Conservation (phyloP, 805 yeast genomes). For the Kodamaea kaohsiungensis region DNA sequence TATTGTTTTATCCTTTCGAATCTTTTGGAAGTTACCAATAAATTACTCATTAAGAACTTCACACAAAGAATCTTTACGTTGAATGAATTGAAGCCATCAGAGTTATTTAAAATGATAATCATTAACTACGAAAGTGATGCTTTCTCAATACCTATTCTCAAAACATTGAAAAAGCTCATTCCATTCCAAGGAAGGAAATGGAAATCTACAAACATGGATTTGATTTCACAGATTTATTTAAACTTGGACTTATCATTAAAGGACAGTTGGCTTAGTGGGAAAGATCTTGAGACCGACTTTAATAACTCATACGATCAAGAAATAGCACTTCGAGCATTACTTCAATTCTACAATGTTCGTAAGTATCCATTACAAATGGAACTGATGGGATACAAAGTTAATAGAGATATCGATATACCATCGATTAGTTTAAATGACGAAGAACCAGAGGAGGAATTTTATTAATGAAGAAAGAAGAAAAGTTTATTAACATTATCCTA, state of each 20-base stretch:
- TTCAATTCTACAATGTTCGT: conserved; percentile 72
- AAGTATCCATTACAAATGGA: conserved; percentile 55
- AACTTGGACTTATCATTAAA: conserved; percentile 68
- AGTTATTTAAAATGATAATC: conserved; percentile 55
- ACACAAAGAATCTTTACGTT: conserved; percentile 71
- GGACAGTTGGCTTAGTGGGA: conserved; percentile 88
- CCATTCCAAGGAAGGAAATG: conserved; percentile 94
- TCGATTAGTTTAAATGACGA: conserved; percentile 18
- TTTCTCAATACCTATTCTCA: conserved; percentile 68
- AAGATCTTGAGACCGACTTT: conserved; percentile 72
- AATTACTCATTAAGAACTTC: conserved; percentile 58
- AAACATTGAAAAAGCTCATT: conserved; percentile 72
- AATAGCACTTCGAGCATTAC: conserved; percentile 72
- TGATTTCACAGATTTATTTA: conserved; percentile 82
- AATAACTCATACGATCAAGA: conserved; percentile 84
- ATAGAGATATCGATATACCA: conserved; percentile 21
- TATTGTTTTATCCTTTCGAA: conserved; percentile 52
- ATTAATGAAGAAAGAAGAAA: not conserved
- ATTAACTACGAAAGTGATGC: conserved; percentile 58
- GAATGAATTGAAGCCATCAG: conserved; percentile 64
- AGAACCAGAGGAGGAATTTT: conserved; percentile 16
- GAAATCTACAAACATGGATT: conserved; percentile 91
- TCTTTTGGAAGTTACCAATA: conserved; percentile 55
- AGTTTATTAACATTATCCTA: too few species aligned
- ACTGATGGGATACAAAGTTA: conserved; percentile 55